Evolutionary conservation across 208 protist species (phyloP).

Genomic region (Porcisia deanei): DNA sequence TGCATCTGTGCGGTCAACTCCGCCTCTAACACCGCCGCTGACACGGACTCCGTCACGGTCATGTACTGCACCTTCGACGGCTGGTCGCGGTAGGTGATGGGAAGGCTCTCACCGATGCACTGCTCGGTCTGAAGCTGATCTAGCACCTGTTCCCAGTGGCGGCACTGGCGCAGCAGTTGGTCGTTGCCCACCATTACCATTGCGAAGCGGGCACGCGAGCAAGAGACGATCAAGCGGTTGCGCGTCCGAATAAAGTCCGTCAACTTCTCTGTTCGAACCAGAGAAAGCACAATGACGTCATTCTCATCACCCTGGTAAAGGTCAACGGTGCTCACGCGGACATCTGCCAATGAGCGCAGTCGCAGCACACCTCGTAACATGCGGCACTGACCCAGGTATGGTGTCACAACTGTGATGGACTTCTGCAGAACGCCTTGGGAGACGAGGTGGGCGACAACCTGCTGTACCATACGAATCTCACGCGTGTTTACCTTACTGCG

Average conservation of each 20-base stretch:
- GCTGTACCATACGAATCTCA: slow-evolving; percentile 81
- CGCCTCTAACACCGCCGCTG: slow-evolving; percentile 31
- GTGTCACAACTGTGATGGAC: slow-evolving; percentile 94
- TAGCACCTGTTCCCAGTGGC: slow-evolving; percentile 80
- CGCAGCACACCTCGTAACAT: slow-evolving; percentile 79
- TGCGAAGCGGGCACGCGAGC: slow-evolving; percentile 91
- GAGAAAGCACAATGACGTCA: slow-evolving; percentile 93
- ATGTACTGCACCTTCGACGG: slow-evolving; percentile 36
- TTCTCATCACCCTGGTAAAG: slow-evolving; percentile 96
- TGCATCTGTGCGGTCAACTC: slow-evolving; percentile 20
- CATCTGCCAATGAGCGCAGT: slow-evolving; percentile 63
- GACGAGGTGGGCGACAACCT: slow-evolving; percentile 71
- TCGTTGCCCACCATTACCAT: slow-evolving; percentile 91
- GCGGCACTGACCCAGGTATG: slow-evolving; percentile 93
- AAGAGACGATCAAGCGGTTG: slow-evolving; percentile 95
- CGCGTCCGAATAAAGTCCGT: slow-evolving; percentile 94
- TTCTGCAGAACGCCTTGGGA: slow-evolving; percentile 85
- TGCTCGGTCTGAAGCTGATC: slow-evolving; percentile 48
- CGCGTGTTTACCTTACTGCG: slow-evolving; percentile 88
- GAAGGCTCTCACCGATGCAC: slow-evolving; percentile 68
- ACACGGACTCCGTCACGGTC: slow-evolving; percentile 32
- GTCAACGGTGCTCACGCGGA: slow-evolving; percentile 93
- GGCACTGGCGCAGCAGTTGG: slow-evolving; percentile 65
- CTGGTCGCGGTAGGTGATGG: slow-evolving; percentile 52
- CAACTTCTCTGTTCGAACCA: slow-evolving; percentile 92